Base-by-base conservation (phyloP, 2,329 filamentous ascomycete genomes). In the Teratosphaeria zuluensis region DNA sequence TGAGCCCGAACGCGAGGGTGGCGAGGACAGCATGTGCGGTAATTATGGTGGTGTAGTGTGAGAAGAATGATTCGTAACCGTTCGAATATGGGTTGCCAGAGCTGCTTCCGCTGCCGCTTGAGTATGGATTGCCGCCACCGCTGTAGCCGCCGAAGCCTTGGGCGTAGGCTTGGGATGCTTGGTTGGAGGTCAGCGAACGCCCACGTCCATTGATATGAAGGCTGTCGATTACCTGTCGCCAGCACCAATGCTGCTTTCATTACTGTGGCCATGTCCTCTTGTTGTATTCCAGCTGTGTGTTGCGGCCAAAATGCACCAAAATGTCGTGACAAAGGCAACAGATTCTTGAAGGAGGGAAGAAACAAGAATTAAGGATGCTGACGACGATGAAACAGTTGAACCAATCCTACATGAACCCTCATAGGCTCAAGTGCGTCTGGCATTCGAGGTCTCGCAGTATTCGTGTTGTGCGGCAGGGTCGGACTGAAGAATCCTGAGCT, bases 1-100 rank as follows among this genome's bases (percentile, higher is more conserved):
- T 67, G 58, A 78, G 70, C 32, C 74, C 77, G 61, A 78, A 78
- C 3, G 76, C 76, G 6, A 79, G 68, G 11, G 70, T 69, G 16
- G 75, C 77, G 16, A 79, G 70, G 7, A 75, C 70, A 28, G 74
- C 77, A 64, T 79, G 77, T 4, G 76, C 76, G 38, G 73, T 75
- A 56, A 77, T 65, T 64, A 77, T 75, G 32, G 63, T 72, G 14
- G 38, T 48, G 60, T 53, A 56, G 12, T 31, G 53, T 52, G 42
- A 42, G n/a, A 28, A 31, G 32, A 53, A 53, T 21, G 21, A 35
- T 28, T 54, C 46, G 11, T 24, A 33, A 52, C 38, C 32, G 51
- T 16, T 19, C 12, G 38, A 19, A 14, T 30, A 46, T 32, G 32
- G 52, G 30, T 30, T 30, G 54, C 38, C 21, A 28, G 24, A 28